phyloP scores from a whole-genome alignment of 1,284 basidiomycete genomes.

The Thecaphora frezii region DNA sequence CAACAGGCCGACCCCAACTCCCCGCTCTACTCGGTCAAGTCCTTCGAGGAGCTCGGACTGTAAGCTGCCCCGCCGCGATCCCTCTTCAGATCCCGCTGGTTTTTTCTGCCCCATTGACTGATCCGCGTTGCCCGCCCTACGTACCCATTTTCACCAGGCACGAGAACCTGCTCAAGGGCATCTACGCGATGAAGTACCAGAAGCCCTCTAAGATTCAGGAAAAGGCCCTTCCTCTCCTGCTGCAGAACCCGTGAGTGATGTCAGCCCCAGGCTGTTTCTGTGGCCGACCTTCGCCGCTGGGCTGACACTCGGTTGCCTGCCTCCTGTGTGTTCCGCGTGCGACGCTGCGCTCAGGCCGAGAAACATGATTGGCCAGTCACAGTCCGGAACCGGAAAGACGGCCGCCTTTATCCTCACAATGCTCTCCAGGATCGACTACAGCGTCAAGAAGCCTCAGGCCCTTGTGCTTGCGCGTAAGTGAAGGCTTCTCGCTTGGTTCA shows the following conservation, averaged over 20 bases:
- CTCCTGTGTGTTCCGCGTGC: too few species aligned
- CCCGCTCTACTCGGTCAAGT: slow-evolving; percentile 88
- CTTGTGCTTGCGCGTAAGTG: slow-evolving; percentile 48
- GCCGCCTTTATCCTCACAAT: slow-evolving; percentile 97
- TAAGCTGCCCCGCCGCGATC: too few species aligned
- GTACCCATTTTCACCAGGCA: too few species aligned
- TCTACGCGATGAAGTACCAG: slow-evolving; percentile 93
- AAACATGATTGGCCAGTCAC: slow-evolving; percentile 99
- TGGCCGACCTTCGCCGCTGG: too few species aligned
- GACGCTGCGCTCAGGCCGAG: slow-evolving; percentile 82
- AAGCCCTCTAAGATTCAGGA: slow-evolving; percentile 99
- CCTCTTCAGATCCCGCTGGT: too few species aligned
- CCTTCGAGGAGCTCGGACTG: slow-evolving; percentile 71
- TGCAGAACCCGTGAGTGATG: slow-evolving; percentile 78
- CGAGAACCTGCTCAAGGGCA: slow-evolving; percentile 87
- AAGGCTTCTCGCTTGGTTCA: neutral
- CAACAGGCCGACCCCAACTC: slow-evolving; percentile 95
- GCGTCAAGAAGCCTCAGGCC: slow-evolving; percentile 75
- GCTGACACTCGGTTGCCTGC: too few species aligned
- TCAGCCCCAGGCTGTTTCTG: neutral
- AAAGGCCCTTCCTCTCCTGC: slow-evolving; percentile 86
- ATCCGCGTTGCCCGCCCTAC: too few species aligned
- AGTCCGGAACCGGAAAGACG: slow-evolving; percentile 98
- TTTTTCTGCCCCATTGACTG: too few species aligned
- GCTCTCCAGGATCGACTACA: slow-evolving; percentile 89